Base-by-base conservation (phyloP, 2,329 filamentous ascomycete species). In the Tolypocladium tundrense region DNA sequence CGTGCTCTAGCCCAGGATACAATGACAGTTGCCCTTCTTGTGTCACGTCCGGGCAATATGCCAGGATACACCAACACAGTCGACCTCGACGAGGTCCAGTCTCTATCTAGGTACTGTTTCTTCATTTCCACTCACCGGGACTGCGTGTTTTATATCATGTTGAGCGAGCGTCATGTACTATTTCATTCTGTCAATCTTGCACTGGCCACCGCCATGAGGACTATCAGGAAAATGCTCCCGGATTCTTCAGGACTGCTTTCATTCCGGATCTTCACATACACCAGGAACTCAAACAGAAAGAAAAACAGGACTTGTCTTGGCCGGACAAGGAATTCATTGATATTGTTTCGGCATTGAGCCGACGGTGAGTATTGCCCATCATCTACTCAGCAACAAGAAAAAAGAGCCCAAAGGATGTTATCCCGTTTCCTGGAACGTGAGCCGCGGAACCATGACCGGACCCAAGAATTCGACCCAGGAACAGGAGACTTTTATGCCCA, bases 21-120 rank as follows among this genome's bases (percentile, higher is more conserved):
- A 70, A 80, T 80, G 77, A 76, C 77, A 68, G 64, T 69, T 74
- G 71, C 76, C 69, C 70, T 78, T 72, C 71, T 76, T 70, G 70
- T 76, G 70, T 68, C 77, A 66, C 76, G 73, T 68, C 72, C 71
- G 74, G 75, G 69, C 65, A 68, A 75, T 67, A 82, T 83, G 80
- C 74, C 80, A 69, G 75, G 76, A 72, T 82, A 75, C 75, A 80
- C 75, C 67, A 75, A 66, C 60, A 65, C 76, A 67, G 69, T 77
- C 72, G 79, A 83, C 69, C 77, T 82, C 73, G 79, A 82, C 71
- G 80, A 84, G 73, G 79, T 81, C 73, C 77, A 81, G 69, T 80
- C 79, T 68, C 78, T 82, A 69, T 77, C 79, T 76, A 85, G 82
- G 82, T 85, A 85, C 75, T 82, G 78, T 76, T 77, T 77, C 78